These are phyloP conservation scores for Aspergillus sp. DNA, from an alignment of 2,329 filamentous ascomycete species.

Conservation along the genomic window DNA sequence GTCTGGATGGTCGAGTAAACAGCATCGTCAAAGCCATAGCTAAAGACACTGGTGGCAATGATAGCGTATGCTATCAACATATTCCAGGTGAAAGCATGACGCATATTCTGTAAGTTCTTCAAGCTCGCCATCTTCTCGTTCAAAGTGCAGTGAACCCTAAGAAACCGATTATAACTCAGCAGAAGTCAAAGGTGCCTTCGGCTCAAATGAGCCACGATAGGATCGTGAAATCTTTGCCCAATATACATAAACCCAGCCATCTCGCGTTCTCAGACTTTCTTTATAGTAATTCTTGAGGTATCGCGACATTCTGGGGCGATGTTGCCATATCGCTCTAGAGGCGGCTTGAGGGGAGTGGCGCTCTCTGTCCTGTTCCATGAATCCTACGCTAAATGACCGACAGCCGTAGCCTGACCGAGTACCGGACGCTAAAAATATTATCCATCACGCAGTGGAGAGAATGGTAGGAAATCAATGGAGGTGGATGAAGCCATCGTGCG, in stretches of 20 bases:
- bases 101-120: background rate
- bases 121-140: too few relatives aligned
- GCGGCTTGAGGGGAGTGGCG: background rate
- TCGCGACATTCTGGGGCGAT: slow-evolving; percentile 4
- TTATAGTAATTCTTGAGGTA: background rate
- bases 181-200: background rate
- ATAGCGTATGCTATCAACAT: slow-evolving; percentile 3
- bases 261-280: background rate
- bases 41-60: background rate
- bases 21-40: slow-evolving; percentile 1
- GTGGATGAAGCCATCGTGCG: slow-evolving; percentile 1
- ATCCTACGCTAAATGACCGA: background rate
- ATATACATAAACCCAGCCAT: background rate
- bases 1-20: background rate
- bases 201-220: background rate
- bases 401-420: slow-evolving; percentile 3
- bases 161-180: too few relatives aligned
- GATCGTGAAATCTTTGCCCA: too few relatives aligned
- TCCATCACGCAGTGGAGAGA: background rate
- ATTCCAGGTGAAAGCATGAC: background rate
- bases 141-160: too few relatives aligned
- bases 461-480: background rate
- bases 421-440: background rate
- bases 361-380: background rate
- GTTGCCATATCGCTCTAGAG: background rate